Evolutionary conservation across 73 alveolate genomes (phyloP).

Genomic region (Paramecium sexaurelia): DNA sequence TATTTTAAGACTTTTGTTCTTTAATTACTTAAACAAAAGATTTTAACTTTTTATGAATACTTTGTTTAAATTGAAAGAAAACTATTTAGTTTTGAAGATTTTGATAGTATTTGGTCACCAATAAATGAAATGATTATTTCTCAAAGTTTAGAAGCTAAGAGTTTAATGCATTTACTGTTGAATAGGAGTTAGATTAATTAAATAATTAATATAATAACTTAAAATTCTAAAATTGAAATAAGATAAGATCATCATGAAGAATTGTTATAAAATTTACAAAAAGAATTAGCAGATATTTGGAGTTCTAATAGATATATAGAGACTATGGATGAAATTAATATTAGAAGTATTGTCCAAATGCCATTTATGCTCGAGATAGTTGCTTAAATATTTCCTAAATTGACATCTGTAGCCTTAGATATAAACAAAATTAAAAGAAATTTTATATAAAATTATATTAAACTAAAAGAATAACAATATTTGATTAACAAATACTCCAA

Average conservation of each 20-base stretch:
- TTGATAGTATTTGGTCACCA: background rate
- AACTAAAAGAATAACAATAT: background rate
- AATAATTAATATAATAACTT: background rate
- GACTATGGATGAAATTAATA: background rate
- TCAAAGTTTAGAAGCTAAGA: background rate
- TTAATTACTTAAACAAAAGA: background rate
- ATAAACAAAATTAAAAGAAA: background rate
- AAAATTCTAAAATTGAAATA: background rate
- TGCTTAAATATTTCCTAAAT: slow-evolving; percentile 4
- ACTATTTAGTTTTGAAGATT: background rate
- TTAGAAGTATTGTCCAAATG: background rate
- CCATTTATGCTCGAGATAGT: slow-evolving; percentile 39
- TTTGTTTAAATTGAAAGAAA: background rate
- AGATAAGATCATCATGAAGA: background rate
- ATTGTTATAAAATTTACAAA: background rate
- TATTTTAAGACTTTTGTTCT: background rate
- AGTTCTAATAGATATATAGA: background rate
- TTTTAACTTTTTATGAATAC: background rate
- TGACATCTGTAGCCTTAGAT: background rate
- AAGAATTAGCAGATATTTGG: background rate
- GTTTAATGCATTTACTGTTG: background rate
- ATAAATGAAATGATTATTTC: background rate
- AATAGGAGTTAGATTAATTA: background rate
- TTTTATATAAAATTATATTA: background rate
- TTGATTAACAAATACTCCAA: background rate